Evolutionary conservation across 768 basidiomycete species (phyloP).

Genomic region (Suillus hirtellus): DNA sequence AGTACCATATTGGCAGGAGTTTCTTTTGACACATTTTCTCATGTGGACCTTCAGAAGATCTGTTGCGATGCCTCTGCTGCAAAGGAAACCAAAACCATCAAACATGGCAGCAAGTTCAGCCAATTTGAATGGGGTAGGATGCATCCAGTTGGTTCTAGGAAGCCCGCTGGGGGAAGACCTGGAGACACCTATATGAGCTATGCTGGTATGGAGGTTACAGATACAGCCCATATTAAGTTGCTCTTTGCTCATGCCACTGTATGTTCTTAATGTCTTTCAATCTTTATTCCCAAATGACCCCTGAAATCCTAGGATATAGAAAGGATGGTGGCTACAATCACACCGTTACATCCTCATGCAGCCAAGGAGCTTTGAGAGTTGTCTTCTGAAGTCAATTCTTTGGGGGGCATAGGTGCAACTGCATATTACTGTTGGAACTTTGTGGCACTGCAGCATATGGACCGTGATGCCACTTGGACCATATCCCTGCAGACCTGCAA

Average conservation of each 20-base stretch:
- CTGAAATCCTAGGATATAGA: neutral
- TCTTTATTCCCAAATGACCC: neutral
- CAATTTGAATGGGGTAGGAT: neutral
- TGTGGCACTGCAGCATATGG: neutral
- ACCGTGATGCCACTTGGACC: neutral
- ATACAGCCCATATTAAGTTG: neutral
- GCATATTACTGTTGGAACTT: neutral
- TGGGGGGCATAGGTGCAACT: neutral
- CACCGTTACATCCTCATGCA: neutral
- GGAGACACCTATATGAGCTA: neutral
- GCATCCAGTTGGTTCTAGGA: neutral
- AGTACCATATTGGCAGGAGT: neutral
- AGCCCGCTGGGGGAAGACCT: neutral
- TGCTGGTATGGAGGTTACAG: neutral
- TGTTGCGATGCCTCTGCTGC: neutral
- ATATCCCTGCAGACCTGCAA: neutral
- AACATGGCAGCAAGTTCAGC: neutral
- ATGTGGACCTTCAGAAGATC: neutral
- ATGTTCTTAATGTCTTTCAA: neutral
- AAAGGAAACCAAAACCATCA: neutral
- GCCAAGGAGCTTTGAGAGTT: neutral
- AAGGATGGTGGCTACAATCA: neutral
- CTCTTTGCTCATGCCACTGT: neutral
- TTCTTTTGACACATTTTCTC: neutral
- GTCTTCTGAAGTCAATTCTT: constrained; percentile 1